Conservation (phyloP, 1,284 basidiomycete genomes). For the Tilletia indica region DNA sequence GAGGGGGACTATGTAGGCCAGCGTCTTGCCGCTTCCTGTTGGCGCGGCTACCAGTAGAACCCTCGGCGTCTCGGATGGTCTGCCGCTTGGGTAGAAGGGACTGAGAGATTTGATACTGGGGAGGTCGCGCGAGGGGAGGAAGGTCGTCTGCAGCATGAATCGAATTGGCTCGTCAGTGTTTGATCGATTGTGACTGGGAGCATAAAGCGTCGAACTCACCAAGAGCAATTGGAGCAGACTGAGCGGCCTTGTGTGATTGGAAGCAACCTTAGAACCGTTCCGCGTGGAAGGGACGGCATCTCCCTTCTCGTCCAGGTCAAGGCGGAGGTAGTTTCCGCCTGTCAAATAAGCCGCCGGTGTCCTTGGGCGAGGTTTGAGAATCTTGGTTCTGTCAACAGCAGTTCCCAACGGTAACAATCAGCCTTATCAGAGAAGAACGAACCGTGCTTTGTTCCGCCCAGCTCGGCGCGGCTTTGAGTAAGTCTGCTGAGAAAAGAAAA, state of each 20-base stretch:
- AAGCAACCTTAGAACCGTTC: too few relatives aligned
- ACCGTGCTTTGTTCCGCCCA: too few relatives aligned
- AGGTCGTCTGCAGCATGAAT: conserved; percentile 23
- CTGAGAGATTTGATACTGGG: conserved; percentile 34
- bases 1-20: conserved; percentile 89
- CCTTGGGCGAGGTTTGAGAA: too few relatives aligned
- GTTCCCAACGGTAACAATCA: too few relatives aligned
- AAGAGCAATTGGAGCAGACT: conserved; percentile 44
- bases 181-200: too few relatives aligned
- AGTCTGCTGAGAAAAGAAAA: too few relatives aligned
- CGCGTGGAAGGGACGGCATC: conserved; percentile 62
- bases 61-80: conserved; percentile 60
- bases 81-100: conserved; percentile 70
- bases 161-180: background rate
- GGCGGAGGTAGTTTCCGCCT: conserved; percentile 84
- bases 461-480: too few relatives aligned
- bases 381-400: too few relatives aligned
- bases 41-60: conserved; percentile 97
- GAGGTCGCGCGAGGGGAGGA: conserved; percentile 28
- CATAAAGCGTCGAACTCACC: conserved; percentile 13
- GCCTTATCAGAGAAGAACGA: too few relatives aligned
- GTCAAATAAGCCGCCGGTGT: conserved; percentile 92
- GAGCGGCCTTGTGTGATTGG: background rate
- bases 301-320: conserved; percentile 76
- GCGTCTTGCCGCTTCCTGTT: conserved; percentile 93